phyloP scores from a whole-genome alignment of 345 rosid species.

The Firmiana major region DNA sequence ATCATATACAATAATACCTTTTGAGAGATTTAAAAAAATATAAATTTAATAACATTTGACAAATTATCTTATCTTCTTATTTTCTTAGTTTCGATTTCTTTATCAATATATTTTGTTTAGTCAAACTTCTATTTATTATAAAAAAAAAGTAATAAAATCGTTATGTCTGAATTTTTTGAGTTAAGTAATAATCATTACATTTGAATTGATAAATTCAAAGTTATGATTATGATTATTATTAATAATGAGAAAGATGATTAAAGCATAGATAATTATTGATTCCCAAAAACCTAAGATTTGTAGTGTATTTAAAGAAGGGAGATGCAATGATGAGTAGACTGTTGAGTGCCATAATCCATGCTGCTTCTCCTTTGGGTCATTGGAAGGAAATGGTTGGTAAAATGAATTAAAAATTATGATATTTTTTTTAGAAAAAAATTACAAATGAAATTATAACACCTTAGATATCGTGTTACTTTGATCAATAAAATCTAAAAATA shows the following conservation, averaged over 20 bases:
- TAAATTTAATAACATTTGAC: too few relatives aligned
- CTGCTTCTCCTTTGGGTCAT: background rate
- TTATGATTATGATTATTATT: background rate
- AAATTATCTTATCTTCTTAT: too few relatives aligned
- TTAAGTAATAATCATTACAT: background rate
- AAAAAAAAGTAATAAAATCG: too few relatives aligned
- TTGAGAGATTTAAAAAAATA: too few relatives aligned
- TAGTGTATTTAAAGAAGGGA: background rate
- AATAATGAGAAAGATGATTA: background rate
- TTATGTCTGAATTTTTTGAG: background rate
- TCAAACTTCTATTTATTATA: background rate
- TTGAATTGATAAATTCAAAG: background rate
- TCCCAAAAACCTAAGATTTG: background rate
- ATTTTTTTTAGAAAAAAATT: too few relatives aligned
- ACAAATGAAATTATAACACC: too few relatives aligned
- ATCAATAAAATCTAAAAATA: too few relatives aligned
- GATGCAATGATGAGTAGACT: background rate
- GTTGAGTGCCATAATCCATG: background rate
- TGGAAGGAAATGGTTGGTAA: background rate
- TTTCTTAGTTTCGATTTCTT: background rate
- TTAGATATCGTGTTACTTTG: too few relatives aligned
- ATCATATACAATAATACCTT: too few relatives aligned
- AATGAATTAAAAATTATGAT: background rate
- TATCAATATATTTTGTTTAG: too few relatives aligned
- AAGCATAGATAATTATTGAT: background rate